These are phyloP conservation scores for Beauveria sp. DNA, from an alignment of 2,329 filamentous ascomycete species.

Conservation along the genomic window DNA sequence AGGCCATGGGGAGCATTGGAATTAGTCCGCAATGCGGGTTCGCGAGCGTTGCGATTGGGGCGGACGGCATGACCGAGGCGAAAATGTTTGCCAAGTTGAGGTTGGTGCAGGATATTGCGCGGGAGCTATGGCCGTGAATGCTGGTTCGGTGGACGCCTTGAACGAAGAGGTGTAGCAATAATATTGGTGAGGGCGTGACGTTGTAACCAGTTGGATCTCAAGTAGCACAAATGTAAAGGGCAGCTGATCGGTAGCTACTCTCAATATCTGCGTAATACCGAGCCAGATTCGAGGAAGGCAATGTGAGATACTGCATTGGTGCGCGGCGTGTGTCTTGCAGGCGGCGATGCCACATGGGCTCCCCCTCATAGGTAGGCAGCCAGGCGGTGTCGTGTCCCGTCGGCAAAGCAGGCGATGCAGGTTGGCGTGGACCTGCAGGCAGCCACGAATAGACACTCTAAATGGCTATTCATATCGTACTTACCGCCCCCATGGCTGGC, in stretches of 20 bases:
- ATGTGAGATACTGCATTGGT: background rate
- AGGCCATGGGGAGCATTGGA: conserved; percentile 57
- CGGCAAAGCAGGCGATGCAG: background rate
- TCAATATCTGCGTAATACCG: background rate
- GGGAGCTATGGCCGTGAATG: conserved; percentile 49
- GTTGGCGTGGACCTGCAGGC: background rate
- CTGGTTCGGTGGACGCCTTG: background rate
- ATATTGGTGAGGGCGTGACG: too few species aligned
- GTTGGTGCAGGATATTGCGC: conserved; percentile 58
- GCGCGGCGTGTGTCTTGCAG: background rate
- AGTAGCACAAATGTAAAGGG: background rate
- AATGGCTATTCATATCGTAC: background rate
- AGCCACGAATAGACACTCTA: background rate
- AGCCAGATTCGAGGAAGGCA: background rate
- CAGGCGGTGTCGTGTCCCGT: background rate
- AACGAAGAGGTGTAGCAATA: background rate
- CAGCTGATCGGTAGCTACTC: too few species aligned
- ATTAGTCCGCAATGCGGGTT: conserved; percentile 65
- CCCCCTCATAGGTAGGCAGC: background rate
- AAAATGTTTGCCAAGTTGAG: conserved; percentile 66
- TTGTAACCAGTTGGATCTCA: background rate
- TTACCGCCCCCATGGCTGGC: background rate
- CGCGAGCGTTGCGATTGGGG: conserved; percentile 59
- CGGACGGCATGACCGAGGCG: conserved; percentile 55
- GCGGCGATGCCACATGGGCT: conserved; percentile 2